phyloP scores from a whole-genome alignment of 441 rosid genomes.

The Pelargonium myrrhifolium region DNA sequence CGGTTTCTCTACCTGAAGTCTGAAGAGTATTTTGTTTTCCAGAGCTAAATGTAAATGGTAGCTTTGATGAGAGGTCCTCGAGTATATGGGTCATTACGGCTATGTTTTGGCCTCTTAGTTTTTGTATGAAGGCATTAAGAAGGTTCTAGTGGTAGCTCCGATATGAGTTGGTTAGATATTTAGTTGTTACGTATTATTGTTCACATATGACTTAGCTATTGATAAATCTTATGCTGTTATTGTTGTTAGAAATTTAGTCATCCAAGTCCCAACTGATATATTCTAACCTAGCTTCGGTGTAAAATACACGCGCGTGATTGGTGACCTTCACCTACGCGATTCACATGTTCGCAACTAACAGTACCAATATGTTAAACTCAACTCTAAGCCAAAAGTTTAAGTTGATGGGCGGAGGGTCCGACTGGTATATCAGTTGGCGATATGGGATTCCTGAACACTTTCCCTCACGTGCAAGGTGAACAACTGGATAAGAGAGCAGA shows the following conservation, averaged over 20 bases:
- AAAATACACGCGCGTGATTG: not conserved
- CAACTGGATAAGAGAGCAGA: too few species aligned
- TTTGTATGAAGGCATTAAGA: conserved; percentile 19
- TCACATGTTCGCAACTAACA: too few species aligned
- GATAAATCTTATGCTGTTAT: too few species aligned
- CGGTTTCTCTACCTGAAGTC: not conserved
- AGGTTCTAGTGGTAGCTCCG: not conserved
- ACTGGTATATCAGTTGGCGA: too few species aligned
- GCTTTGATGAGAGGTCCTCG: conserved; percentile 5
- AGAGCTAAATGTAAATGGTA: conserved; percentile 23
- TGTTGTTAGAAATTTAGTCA: too few species aligned
- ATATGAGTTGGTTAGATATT: not conserved
- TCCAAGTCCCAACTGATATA: not conserved
- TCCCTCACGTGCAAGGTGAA: too few species aligned
- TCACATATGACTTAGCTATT: not conserved
- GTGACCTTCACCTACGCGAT: not conserved
- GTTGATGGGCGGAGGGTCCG: too few species aligned
- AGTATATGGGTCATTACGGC: not conserved
- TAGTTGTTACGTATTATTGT: not conserved
- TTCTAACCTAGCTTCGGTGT: not conserved
- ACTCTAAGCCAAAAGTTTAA: too few species aligned
- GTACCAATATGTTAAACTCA: too few species aligned
- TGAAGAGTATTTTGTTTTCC: conserved; percentile 10
- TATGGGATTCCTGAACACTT: too few species aligned
- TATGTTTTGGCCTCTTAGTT: conserved; percentile 20